Evolutionary conservation across 108 stramenopile species (phyloP).

Genomic region (Discostella stelligeroides): DNA sequence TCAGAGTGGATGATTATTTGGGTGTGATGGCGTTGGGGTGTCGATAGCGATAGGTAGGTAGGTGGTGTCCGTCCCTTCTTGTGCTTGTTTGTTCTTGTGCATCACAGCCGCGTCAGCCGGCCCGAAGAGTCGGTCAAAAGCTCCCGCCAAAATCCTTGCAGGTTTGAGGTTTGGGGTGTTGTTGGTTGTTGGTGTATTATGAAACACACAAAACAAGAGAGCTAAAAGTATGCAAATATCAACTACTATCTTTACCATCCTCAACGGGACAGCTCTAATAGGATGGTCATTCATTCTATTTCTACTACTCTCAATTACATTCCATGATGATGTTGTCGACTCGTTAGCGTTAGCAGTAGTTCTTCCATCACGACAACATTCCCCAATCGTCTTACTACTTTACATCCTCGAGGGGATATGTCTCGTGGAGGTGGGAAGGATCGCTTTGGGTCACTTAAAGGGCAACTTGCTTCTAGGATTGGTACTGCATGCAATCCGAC

Average conservation of each 20-base stretch:
- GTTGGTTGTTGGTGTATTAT: no score
- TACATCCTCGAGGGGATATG: constrained; percentile 51
- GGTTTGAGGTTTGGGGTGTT: no score
- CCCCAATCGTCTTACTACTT: constrained; percentile 20
- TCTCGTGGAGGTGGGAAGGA: constrained; percentile 53
- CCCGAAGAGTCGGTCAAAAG: no score
- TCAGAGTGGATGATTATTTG: no score
- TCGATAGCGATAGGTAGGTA: no score
- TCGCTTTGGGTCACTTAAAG: constrained; percentile 49
- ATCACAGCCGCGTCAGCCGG: no score
- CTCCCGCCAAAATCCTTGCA: no score
- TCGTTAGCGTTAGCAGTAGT: neutral
- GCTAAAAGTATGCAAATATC: no score
- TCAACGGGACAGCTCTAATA: constrained; percentile 29
- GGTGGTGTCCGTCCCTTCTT: no score
- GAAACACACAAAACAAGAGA: no score
- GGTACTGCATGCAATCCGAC: constrained; percentile 50
- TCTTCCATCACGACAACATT: neutral
- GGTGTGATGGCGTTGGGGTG: no score
- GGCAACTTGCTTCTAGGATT: constrained; percentile 52
- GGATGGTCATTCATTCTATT: constrained; percentile 37
- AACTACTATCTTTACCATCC: constrained; percentile 33
- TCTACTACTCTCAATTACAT: constrained; percentile 9
- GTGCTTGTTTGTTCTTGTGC: no score
- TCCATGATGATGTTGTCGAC: neutral